phyloP scores from a whole-genome alignment of 2,329 filamentous ascomycete genomes.

The Shiraia sp. region DNA sequence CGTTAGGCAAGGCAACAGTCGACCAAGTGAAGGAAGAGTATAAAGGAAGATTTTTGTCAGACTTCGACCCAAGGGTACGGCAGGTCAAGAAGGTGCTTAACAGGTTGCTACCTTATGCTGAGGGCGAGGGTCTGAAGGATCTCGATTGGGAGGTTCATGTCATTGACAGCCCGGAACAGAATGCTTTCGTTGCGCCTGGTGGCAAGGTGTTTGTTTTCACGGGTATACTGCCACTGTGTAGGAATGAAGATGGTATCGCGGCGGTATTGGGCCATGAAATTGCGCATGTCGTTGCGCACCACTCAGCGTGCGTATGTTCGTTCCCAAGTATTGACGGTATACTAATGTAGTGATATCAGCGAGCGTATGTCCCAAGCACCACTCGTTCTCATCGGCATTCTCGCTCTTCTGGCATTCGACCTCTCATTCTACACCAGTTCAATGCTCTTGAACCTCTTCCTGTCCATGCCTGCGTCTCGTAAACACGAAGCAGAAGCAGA shows the following conservation, averaged over 20 bases:
- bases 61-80: slow-evolving; percentile 60
- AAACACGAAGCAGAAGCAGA: slow-evolving; percentile 78
- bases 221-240: slow-evolving; percentile 70
- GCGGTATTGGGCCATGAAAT: slow-evolving; percentile 81
- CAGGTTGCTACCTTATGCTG: slow-evolving; percentile 68
- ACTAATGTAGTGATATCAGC: slow-evolving; percentile 15
- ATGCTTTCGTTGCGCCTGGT: slow-evolving; percentile 77
- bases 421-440: slow-evolving; percentile 47
- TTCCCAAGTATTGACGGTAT: too few species aligned
- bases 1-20: slow-evolving; percentile 59
- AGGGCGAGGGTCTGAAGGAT: slow-evolving; percentile 49
- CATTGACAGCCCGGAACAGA: slow-evolving; percentile 69
- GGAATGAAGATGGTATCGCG: slow-evolving; percentile 70
- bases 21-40: slow-evolving; percentile 60
- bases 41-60: slow-evolving; percentile 60
- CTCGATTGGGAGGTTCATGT: slow-evolving; percentile 71
- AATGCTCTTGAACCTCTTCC: slow-evolving; percentile 63
- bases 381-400: slow-evolving; percentile 45
- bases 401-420: slow-evolving; percentile 43
- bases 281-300: slow-evolving; percentile 64
- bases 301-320: slow-evolving; percentile 32
- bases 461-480: slow-evolving; percentile 69
- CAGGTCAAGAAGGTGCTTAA: slow-evolving; percentile 67
- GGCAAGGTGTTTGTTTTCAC: slow-evolving; percentile 81
- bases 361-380: slow-evolving; percentile 61